A percentile compares a stretch with the other conserved stretches of the same genome.
Conservation (phyloP, 75 land plant species). For the Pinus tabuliformis region DNA sequence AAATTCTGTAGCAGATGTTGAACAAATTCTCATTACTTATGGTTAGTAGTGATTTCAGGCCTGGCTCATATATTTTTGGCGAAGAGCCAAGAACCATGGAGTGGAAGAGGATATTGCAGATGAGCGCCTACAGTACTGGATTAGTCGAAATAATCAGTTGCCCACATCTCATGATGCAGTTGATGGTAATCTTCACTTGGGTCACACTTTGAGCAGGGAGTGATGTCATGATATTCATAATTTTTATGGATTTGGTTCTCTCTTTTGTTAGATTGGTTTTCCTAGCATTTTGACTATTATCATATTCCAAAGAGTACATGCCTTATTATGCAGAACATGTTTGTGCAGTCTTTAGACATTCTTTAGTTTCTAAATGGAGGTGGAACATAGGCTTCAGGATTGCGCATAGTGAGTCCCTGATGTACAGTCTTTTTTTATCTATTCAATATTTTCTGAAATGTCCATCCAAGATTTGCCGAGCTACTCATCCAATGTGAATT, state of each 20-base stretch:
- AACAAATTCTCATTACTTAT: background rate
- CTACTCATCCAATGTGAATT: too few species aligned
- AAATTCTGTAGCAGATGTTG: background rate
- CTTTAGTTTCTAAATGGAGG: background rate
- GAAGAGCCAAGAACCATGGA: conserved; percentile 83
- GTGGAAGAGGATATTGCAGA: conserved; percentile 86
- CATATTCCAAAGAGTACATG: background rate
- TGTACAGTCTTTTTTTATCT: background rate
- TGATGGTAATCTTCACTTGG: conserved; percentile 60
- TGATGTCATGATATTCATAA: background rate
- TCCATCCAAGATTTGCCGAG: too few species aligned
- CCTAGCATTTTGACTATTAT: background rate
- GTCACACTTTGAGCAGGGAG: background rate
- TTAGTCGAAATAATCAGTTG: conserved; percentile 52
- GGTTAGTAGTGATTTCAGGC: conserved; percentile 40
- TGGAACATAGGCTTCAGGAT: background rate
- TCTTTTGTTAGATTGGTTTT: background rate
- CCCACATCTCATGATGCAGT: conserved; percentile 84
- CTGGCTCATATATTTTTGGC: conserved; percentile 93
- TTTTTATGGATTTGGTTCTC: background rate
- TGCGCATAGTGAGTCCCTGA: background rate
- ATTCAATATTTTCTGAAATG: background rate
- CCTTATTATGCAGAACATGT: background rate
- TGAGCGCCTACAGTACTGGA: conserved; percentile 79
- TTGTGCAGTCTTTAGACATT: background rate